A percentile compares a stretch with the other conserved stretches of the same genome.
These are phyloP conservation scores for Tieghemostelium lacteum DNA, from an alignment of 78 protist species.

Conservation along the genomic window DNA sequence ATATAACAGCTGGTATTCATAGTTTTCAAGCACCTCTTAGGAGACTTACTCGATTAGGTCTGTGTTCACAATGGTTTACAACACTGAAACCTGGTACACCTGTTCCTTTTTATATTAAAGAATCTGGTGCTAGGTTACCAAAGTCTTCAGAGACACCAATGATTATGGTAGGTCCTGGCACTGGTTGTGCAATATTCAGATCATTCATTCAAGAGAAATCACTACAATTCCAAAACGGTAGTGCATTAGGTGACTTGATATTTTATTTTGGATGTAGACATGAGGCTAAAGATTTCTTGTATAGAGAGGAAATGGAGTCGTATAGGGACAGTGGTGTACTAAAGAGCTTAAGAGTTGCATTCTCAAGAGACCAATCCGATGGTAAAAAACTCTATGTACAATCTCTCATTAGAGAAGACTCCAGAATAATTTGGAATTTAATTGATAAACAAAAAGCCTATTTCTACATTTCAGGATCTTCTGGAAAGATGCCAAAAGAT, in stretches of 20 bases:
- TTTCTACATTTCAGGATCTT: constrained; percentile 77
- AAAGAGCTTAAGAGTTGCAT: constrained; percentile 12
- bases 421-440: constrained; percentile 38
- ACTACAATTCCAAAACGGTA: not conserved
- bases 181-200: constrained; percentile 83
- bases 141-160: constrained; percentile 31
- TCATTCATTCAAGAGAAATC: constrained; percentile 64
- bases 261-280: constrained; percentile 81
- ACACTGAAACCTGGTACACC: constrained; percentile 5
- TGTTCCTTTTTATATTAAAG: constrained; percentile 57
- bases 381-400: constrained; percentile 68
- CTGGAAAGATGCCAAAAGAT: constrained; percentile 83
- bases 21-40: constrained; percentile 52
- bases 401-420: constrained; percentile 27
- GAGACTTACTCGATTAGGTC: constrained; percentile 59
- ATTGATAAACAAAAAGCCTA: constrained; percentile 29
- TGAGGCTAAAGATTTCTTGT: constrained; percentile 40
- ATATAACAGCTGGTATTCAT: constrained; percentile 62
- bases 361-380: constrained; percentile 53
- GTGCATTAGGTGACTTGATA: constrained; percentile 35
- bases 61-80: constrained; percentile 61
- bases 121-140: constrained; percentile 57
- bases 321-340: constrained; percentile 15
- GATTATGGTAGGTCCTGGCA: constrained; percentile 86
- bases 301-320: constrained; percentile 62